Evolutionary conservation across 192 early-diverging fungal species (phyloP).

Genomic region (Jimgerdemannia lactiflua): DNA sequence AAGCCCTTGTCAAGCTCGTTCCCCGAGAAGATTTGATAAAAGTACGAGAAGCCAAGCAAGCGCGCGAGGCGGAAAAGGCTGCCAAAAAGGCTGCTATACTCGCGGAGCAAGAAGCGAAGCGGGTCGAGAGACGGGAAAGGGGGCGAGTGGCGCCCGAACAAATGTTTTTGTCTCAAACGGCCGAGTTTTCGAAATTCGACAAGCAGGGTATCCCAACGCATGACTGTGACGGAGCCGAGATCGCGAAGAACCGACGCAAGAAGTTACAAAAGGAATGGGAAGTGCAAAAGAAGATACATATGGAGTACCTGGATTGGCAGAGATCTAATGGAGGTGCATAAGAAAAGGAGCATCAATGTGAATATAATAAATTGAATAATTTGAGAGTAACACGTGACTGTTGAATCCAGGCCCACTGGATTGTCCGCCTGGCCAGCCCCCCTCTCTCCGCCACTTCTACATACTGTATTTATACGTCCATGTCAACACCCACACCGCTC

Average conservation of each 20-base stretch:
- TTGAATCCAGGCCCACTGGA: too few relatives aligned
- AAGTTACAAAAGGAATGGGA: slow-evolving; percentile 87
- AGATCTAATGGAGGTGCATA: not conserved
- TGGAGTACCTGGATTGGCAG: slow-evolving; percentile 63
- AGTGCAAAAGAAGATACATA: slow-evolving; percentile 85
- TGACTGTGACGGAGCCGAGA: slow-evolving; percentile 76
- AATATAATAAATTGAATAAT: too few relatives aligned
- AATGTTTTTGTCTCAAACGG: slow-evolving; percentile 73
- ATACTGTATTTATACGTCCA: too few relatives aligned
- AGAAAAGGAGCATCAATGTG: not conserved
- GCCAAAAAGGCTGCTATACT: slow-evolving; percentile 60
- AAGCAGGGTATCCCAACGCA: slow-evolving; percentile 85
- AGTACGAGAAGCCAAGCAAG: slow-evolving; percentile 64
- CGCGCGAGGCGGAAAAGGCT: slow-evolving; percentile 57
- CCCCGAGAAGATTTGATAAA: slow-evolving; percentile 67
- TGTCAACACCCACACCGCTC: too few relatives aligned
- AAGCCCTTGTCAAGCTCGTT: slow-evolving; percentile 89
- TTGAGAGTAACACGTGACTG: too few relatives aligned
- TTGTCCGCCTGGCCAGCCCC: too few relatives aligned
- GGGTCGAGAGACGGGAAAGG: slow-evolving; percentile 68
- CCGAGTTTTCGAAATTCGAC: slow-evolving; percentile 74
- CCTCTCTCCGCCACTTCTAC: too few relatives aligned
- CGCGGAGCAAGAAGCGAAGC: slow-evolving; percentile 60
- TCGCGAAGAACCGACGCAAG: slow-evolving; percentile 83
- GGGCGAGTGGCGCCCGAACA: slow-evolving; percentile 74